Base-by-base conservation (phyloP, 2,329 filamentous ascomycete genomes). In the Talaromyces amestolkiae region DNA sequence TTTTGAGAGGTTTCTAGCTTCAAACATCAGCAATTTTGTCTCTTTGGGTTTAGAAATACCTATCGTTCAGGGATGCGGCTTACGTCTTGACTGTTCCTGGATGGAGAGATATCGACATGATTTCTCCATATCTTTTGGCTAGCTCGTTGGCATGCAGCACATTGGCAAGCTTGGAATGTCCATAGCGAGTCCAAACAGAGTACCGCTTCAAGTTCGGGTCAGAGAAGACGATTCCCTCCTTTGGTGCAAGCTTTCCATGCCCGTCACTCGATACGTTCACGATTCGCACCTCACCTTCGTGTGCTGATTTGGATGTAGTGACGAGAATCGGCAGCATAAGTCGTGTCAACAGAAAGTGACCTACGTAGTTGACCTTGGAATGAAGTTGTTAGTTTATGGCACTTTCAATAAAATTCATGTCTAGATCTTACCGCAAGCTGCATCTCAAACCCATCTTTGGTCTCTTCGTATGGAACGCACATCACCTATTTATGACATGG, bases 131-230 rank as follows among this genome's bases (percentile, higher is more conserved):
- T 31, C 49, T 53, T 24, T 31, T 53, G 13, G 49, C 24, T 4
- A 53, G 49, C 24, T 53, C 49, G 7, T 31, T 53, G 22, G 9
- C 27, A 33, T 53, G 49, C 24, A 53, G 17, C 22, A 53, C 49
- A 53, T 53, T 53, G 49, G 49, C 49, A 53, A 53, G 49, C 9
- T 53, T 53, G 7, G 49, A 53, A n/a, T 53, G 49, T 53, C 49
- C 49, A 31, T 53, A 53, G 9, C 49, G 49, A 33, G 49, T 15
- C 49, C 49, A 53, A 53, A 53, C 24, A 31, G 49, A 31, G 49
- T 53, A 33, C 15, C 31, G 7, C 10, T 27, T 53, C 49, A 53
- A n/a, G 24, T 33, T 53, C 24, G 31, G 31, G 8, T 53, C 49
- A 13, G 49, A 17, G 49, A 53, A 31, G 3, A 53, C 24, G 24